Conservation (phyloP, 495 filamentous ascomycete species). For the Aspergillus bridgeri region DNA sequence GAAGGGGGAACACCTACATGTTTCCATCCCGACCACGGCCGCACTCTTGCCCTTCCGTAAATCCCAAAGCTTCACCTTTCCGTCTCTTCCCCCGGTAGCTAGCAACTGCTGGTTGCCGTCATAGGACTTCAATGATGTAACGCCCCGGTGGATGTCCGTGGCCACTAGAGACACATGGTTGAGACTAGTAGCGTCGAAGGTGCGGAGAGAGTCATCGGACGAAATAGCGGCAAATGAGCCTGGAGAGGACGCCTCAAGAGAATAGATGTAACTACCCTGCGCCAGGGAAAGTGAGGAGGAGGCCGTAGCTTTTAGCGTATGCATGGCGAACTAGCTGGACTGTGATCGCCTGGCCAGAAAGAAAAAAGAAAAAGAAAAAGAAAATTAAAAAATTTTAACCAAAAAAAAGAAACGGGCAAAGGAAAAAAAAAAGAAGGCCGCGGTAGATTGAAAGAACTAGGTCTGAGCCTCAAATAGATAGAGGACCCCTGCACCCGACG, state of each 20-base stretch:
- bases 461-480: slow-evolving; percentile 3
- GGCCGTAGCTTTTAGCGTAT: slow-evolving; percentile 35
- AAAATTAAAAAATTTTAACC: neutral
- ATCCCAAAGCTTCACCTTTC: slow-evolving; percentile 48
- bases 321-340: slow-evolving; percentile 23
- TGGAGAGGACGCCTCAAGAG: slow-evolving; percentile 32
- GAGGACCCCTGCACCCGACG: neutral
- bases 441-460: neutral
- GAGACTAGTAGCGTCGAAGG: slow-evolving; percentile 43
- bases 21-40: slow-evolving; percentile 36
- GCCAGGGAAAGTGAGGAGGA: slow-evolving; percentile 46
- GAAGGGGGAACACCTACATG: slow-evolving; percentile 30
- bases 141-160: slow-evolving; percentile 34
- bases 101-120: slow-evolving; percentile 29
- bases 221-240: slow-evolving; percentile 48
- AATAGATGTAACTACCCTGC: slow-evolving; percentile 51
- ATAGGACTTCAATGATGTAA: slow-evolving; percentile 43
- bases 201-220: slow-evolving; percentile 54
- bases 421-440: neutral
- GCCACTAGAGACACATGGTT: slow-evolving; percentile 32
- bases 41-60: slow-evolving; percentile 27
- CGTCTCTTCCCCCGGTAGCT: slow-evolving; percentile 48
- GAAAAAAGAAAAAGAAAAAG: neutral
- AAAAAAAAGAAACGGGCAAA: no score
- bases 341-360: neutral